Evolutionary conservation across 768 basidiomycete species (phyloP).

Genomic region (Leccinum subtestaceum): DNA sequence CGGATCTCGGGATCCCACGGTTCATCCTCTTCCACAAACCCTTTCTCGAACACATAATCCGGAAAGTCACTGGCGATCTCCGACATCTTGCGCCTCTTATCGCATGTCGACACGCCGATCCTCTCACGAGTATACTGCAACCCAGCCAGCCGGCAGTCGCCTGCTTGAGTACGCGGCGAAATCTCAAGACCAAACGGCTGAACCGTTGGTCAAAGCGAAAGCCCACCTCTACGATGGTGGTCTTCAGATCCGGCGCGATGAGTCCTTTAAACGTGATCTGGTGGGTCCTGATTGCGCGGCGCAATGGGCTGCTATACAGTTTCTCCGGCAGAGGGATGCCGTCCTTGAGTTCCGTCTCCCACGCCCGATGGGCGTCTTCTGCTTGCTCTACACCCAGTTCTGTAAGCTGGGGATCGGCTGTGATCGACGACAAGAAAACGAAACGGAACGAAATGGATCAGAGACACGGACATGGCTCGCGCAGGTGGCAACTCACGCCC

Average conservation of each 20-base stretch:
- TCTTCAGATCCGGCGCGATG: conserved; percentile 28
- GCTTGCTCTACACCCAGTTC: conserved; percentile 57
- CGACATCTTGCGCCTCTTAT: conserved; percentile 51
- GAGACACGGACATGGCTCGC: neutral
- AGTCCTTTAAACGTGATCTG: conserved; percentile 38
- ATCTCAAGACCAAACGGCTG: neutral
- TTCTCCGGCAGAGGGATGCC: conserved; percentile 50
- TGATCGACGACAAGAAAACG: neutral
- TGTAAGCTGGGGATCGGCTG: conserved; percentile 70
- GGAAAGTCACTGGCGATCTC: conserved; percentile 50
- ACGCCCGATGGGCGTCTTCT: conserved; percentile 38
- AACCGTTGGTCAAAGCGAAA: neutral
- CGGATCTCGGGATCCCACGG: conserved; percentile 55
- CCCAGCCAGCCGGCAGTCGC: neutral
- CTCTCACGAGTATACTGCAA: conserved; percentile 63
- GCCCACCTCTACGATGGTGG: conserved; percentile 56
- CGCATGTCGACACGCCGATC: conserved; percentile 69
- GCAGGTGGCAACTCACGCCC: conserved; percentile 52
- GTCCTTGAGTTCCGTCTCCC: conserved; percentile 44
- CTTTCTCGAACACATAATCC: conserved; percentile 50
- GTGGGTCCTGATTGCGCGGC: conserved; percentile 58
- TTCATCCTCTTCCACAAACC: conserved; percentile 60
- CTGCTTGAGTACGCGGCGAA: neutral
- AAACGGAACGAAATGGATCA: neutral
- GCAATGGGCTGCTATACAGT: conserved; percentile 62